phyloP scores from a whole-genome alignment of 1,284 basidiomycete species.

The Papiliotrema nemorosa region DNA sequence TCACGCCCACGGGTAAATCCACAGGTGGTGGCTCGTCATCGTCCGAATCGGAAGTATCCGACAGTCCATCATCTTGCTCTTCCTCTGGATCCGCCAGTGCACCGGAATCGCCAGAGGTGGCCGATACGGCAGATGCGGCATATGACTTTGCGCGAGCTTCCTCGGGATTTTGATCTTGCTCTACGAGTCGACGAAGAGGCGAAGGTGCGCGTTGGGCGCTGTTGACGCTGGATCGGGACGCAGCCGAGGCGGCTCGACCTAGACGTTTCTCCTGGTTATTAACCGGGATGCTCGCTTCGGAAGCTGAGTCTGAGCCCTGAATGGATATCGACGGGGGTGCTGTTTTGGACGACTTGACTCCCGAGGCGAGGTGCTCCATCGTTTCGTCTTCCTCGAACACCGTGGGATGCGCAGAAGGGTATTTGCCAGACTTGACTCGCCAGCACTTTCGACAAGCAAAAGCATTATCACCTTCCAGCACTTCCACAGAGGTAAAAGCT shows the following conservation, averaged over 20 bases:
- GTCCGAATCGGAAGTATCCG: constrained; percentile 38
- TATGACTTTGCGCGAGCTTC: background rate
- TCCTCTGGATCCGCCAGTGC: background rate
- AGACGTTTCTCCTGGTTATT: constrained; percentile 1
- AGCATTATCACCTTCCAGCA: constrained; percentile 87
- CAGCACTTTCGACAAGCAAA: constrained; percentile 91
- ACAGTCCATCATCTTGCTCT: constrained; percentile 32
- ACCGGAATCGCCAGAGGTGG: background rate
- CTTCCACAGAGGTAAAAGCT: constrained; percentile 84
- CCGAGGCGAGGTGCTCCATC: constrained; percentile 21
- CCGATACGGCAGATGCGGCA: constrained; percentile 1
- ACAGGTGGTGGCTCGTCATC: constrained; percentile 15
- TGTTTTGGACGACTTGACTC: too few species aligned
- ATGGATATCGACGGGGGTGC: constrained; percentile 21
- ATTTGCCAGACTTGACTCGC: constrained; percentile 57
- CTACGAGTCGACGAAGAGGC: constrained; percentile 31
- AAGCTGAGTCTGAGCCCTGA: background rate
- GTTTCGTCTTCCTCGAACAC: constrained; percentile 48
- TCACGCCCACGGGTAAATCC: constrained; percentile 6
- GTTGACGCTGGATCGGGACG: constrained; percentile 6
- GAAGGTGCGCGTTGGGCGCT: constrained; percentile 26
- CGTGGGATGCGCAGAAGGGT: constrained; percentile 18
- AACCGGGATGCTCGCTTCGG: background rate
- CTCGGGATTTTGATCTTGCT: background rate
- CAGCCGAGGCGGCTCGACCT: constrained; percentile 4